Evolutionary conservation across 768 basidiomycete genomes (phyloP), one percentile per base, ranked within the genome.

Genomic region (Brasilioporus rufonigricans): DNA sequence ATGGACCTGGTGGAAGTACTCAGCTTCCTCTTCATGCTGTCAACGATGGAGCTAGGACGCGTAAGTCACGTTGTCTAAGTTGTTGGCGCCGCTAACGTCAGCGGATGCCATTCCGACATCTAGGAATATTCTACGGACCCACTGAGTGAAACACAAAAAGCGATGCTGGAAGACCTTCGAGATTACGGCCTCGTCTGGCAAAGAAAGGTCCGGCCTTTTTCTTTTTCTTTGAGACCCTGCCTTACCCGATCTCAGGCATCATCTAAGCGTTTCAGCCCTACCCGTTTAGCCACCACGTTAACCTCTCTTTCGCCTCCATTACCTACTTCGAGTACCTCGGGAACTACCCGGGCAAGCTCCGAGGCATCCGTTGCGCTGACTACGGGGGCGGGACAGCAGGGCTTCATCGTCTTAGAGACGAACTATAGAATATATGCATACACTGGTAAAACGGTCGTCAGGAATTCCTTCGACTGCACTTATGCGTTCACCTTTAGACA

Each of bases 391-490:
- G 80, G 81, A 31, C 78, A 85, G 65, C 85, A 96, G 70, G 93
- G 95, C 14, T 98, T 97, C 76, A 88, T 98, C 62, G 86, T 98
- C 61, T 80, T 99, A 40, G 97, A 99, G 76, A 98, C 97, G 19
- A 98, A 99, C 75, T 98, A 98, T 76, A 89, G 94, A 61, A 75
- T 99, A 59, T 99, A 98, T 69, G 97, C 97, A 5, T 99, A 99
- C 72, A 99, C 97, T 33, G 89, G 94, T 94, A 60, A 55, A 48
- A 19, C 56, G 50, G 24, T 68, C 54, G 63, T 61, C 35, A 53
- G 52, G 53, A 2, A 26, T 38, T 21, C 24, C 32, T 44, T 52
- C 19, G 23, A 18, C 21, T 29, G 32, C 39, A 44, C 62, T 69
- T 38, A 68, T 55, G 58, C 50, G 59, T 63, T 52, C 57, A 48